Percentiles rank a stretch among this genome's conserved stretches.
Conservation (phyloP, 345 rosid species). For the Streptanthus diversifolius region DNA sequence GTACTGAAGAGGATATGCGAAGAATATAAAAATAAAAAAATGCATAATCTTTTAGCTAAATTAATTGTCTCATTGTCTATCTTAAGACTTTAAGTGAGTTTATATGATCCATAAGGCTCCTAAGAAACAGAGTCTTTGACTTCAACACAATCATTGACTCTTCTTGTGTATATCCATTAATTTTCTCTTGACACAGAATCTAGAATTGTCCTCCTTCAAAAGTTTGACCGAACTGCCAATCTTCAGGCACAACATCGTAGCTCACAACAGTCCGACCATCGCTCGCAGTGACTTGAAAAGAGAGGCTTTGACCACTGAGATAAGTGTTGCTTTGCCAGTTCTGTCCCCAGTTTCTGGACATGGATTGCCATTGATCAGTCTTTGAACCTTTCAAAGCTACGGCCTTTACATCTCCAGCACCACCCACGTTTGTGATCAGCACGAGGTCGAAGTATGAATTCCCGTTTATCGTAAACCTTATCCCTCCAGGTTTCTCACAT, state of each 20-base stretch:
- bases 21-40: neutral
- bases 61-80: neutral
- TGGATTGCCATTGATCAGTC: conserved; percentile 48
- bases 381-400: conserved; percentile 61
- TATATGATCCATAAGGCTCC: neutral
- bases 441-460: conserved; percentile 60
- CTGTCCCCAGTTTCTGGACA: conserved; percentile 78
- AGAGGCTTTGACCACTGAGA: conserved; percentile 52
- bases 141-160: conserved; percentile 3
- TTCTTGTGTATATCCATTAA: neutral
- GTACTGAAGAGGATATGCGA: neutral
- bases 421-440: conserved; percentile 57
- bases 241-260: conserved; percentile 45
- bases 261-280: conserved; percentile 47
- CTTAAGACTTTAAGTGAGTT: neutral
- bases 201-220: conserved; percentile 55
- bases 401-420: conserved; percentile 55
- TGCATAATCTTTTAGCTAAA: too few relatives aligned
- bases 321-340: conserved; percentile 62
- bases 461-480: conserved; percentile 55
- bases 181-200: neutral
- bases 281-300: conserved; percentile 54
- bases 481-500: conserved; percentile 55
- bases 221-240: conserved; percentile 70
- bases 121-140: neutral